Evolutionary conservation across 176 grass and related monocot species (phyloP).

Genomic region (Oryza coarctata): DNA sequence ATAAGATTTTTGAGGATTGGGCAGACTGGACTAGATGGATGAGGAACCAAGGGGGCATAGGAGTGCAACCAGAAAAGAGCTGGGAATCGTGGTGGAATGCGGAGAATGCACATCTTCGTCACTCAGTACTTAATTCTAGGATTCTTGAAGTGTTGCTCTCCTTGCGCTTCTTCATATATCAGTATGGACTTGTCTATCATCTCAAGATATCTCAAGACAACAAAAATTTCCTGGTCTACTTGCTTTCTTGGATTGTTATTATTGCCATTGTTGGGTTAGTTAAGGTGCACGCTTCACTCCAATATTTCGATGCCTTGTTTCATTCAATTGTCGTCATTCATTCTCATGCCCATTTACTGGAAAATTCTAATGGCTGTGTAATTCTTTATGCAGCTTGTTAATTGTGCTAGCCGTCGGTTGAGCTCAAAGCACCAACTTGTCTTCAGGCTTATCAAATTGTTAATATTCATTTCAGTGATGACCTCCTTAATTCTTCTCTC

Average conservation of each 20-base stretch:
- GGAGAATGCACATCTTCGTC: conserved; percentile 76
- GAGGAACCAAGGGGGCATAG: conserved; percentile 82
- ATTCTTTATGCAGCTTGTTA: conserved; percentile 58
- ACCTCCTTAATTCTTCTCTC: conserved; percentile 66
- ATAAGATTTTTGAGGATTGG: conserved; percentile 93
- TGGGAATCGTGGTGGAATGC: conserved; percentile 99
- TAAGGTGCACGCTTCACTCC: conserved; percentile 61
- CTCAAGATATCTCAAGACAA: conserved; percentile 88
- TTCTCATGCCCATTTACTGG: conserved; percentile 12
- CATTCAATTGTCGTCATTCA: neutral
- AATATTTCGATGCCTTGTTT: conserved; percentile 1
- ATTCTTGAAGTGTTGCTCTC: conserved; percentile 83
- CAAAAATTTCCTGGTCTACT: conserved; percentile 84
- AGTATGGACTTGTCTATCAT: conserved; percentile 95
- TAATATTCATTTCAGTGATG: conserved; percentile 71
- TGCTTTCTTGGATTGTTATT: conserved; percentile 96
- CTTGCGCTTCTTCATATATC: conserved; percentile 90
- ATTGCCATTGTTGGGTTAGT: conserved; percentile 72
- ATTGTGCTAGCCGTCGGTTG: conserved; percentile 59
- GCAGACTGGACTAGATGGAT: conserved; percentile 89
- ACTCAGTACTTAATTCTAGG: conserved; percentile 74
- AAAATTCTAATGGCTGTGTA: conserved; percentile 21
- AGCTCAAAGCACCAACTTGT: conserved; percentile 84
- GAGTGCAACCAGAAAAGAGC: conserved; percentile 85
- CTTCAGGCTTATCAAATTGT: conserved; percentile 82